Percentiles rank a stretch among this genome's conserved stretches.
Conservation (phyloP, 768 basidiomycete genomes). For the Ramaria sp. region DNA sequence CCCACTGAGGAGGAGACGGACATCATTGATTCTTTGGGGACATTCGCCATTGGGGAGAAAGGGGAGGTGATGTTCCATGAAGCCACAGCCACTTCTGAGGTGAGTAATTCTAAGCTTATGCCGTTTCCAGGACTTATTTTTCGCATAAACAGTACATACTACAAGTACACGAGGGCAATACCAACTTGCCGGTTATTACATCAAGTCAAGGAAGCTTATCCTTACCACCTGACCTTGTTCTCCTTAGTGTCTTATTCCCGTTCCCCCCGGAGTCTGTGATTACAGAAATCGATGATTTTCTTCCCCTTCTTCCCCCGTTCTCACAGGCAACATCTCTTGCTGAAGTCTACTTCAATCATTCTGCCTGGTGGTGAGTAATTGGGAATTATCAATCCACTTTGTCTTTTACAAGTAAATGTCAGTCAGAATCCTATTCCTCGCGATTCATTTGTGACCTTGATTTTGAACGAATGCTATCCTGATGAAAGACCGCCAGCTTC, state of each 20-base stretch:
- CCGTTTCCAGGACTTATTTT: background rate
- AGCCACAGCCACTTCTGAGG: slow-evolving; percentile 39
- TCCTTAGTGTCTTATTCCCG: slow-evolving; percentile 6
- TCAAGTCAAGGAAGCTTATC: slow-evolving; percentile 2
- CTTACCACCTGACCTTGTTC: slow-evolving; percentile 4
- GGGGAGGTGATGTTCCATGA: slow-evolving; percentile 43
- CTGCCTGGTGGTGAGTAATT: slow-evolving; percentile 36
- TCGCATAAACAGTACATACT: background rate
- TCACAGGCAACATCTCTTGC: slow-evolving; percentile 29
- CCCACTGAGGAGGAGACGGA: slow-evolving; percentile 15
- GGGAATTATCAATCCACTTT: background rate
- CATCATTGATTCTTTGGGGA: slow-evolving; percentile 32
- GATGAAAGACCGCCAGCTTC: background rate
- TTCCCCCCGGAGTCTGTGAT: slow-evolving; percentile 7
- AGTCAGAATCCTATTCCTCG: slow-evolving; percentile 37
- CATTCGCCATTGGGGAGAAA: slow-evolving; percentile 36
- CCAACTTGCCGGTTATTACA: background rate
- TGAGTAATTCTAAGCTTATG: slow-evolving; percentile 14
- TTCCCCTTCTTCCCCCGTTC: slow-evolving; percentile 29
- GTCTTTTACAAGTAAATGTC: too few species aligned
- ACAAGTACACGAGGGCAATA: background rate
- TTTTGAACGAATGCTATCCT: slow-evolving; percentile 9
- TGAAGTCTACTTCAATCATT: slow-evolving; percentile 31
- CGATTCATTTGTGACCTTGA: slow-evolving; percentile 28
- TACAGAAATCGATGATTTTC: slow-evolving; percentile 8